A percentile compares a stretch with the other conserved stretches of the same genome.
These are phyloP conservation scores for Rhodotorula sp. DNA, from an alignment of 1,284 basidiomycete genomes.

Conservation along the genomic window DNA sequence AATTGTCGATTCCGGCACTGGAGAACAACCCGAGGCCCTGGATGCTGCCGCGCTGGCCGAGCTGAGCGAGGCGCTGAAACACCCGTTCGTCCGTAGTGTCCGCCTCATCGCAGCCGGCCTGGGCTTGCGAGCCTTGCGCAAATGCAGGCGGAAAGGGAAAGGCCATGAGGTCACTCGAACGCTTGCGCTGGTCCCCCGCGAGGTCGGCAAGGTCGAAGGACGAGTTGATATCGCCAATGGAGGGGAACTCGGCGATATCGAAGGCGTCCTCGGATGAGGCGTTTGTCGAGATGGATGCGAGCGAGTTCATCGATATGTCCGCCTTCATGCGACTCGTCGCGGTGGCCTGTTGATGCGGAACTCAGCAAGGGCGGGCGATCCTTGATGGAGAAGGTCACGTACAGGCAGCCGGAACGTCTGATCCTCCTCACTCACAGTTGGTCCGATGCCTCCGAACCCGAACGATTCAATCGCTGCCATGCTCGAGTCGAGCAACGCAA, in stretches of 20 bases:
- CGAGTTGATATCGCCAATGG: constrained; percentile 18
- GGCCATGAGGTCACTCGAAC: constrained; percentile 21
- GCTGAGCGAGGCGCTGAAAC: constrained; percentile 16
- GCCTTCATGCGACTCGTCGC: not conserved
- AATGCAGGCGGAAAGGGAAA: constrained; percentile 27
- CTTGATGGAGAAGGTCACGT: not conserved
- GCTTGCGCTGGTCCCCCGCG: not conserved
- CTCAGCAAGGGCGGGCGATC: not conserved
- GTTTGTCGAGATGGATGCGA: constrained; percentile 16
- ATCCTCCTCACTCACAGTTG: not conserved
- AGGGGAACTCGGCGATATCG: constrained; percentile 33
- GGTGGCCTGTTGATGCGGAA: not conserved
- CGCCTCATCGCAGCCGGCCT: not conserved
- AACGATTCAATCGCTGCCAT: constrained; percentile 25
- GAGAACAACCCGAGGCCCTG: constrained; percentile 25
- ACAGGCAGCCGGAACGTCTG: not conserved
- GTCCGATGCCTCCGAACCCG: not conserved
- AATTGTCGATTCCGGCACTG: not conserved
- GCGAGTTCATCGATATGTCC: constrained; percentile 12
- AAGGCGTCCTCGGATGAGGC: constrained; percentile 28
- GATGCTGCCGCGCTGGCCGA: constrained; percentile 6
- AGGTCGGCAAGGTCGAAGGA: constrained; percentile 3
- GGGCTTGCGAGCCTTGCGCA: not conserved
- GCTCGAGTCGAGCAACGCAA: constrained; percentile 22
- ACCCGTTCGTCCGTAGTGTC: not conserved